Evolutionary conservation across 2,329 filamentous ascomycete genomes (phyloP), one percentile per base, ranked within the genome.

Genomic region (Neurospora sp.): DNA sequence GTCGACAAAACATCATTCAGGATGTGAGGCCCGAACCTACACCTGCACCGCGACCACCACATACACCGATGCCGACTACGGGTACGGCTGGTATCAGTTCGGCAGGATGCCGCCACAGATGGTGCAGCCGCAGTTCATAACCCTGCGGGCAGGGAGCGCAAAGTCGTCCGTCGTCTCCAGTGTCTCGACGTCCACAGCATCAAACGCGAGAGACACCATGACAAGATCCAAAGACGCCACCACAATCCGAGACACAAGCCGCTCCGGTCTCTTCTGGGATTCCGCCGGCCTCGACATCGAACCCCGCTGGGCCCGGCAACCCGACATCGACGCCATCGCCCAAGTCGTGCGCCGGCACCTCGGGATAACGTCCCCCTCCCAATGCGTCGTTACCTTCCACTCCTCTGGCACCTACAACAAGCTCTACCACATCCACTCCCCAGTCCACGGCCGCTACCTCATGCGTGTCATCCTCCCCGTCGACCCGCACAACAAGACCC

Each of bases 331-430:
- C 15, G 74, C 74, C 37, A 72, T 78, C 36, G 67, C 72, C 66
- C 69, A 66, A 10, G 71, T 77, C 1, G 75, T 73, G 38, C 74
- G 75, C 62, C 74, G 73, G 39, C 74, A 76, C 28, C 68, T 78
- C 15, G 69, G 72, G 5, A 67, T 77, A 12, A 69, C 41, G 15
- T 12, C 70, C 57, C 71, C 74, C 8, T 69, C 66, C 38, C 67
- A 70, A 40, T 77, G 76, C 66, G 66, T 66, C 28, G 74, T 79
- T 36, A 68, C 67, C 12, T 75, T 77, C 41, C 73, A 75, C 70
- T 71, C 75, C 15, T 68, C 75, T 23, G 77, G 76, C 37, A 72
- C 73, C 15, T 78, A 75, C 73, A 78, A 77, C 71, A 79, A 78
- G 70, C 71, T 79, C 10, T 80, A 79, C 67, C 71, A 72, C 8